These are phyloP conservation scores for Cytospora leucostoma DNA, from an alignment of 2,329 filamentous ascomycete species.

Conservation along the genomic window DNA sequence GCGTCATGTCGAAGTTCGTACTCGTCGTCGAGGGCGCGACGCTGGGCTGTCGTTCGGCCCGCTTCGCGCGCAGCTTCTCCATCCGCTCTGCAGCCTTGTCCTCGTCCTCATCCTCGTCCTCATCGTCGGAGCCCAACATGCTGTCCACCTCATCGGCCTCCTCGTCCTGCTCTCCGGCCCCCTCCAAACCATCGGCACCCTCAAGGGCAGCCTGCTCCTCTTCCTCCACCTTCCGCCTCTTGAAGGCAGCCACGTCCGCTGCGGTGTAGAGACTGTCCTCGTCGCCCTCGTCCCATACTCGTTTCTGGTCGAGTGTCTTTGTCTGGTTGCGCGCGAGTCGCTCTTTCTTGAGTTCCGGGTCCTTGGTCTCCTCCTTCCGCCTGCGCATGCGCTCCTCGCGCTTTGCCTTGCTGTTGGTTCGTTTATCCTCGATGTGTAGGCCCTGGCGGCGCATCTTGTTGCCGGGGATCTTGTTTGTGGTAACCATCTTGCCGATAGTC, in stretches of 20 bases:
- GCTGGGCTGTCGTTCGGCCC: constrained; percentile 49
- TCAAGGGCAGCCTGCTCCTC: constrained; percentile 48
- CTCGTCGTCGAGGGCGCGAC: constrained; percentile 61
- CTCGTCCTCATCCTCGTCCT: constrained; percentile 51
- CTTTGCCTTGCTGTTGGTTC: constrained; percentile 69
- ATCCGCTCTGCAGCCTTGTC: constrained; percentile 42
- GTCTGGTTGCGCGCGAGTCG: constrained; percentile 79
- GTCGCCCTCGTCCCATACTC: constrained; percentile 82
- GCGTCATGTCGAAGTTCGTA: constrained; percentile 65
- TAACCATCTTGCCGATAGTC: constrained; percentile 16
- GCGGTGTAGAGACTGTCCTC: constrained; percentile 56
- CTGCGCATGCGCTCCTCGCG: constrained; percentile 75
- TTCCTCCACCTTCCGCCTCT: constrained; percentile 55
- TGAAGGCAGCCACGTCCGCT: constrained; percentile 62
- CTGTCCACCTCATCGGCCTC: constrained; percentile 69
- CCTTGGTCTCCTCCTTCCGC: constrained; percentile 81
- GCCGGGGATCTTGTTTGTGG: constrained; percentile 41
- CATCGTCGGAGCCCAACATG: constrained; percentile 70
- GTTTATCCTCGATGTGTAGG: constrained; percentile 79
- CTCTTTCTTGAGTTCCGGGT: constrained; percentile 73
- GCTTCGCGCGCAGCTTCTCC: constrained; percentile 48
- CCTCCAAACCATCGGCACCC: constrained; percentile 46
- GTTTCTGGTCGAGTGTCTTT: constrained; percentile 80
- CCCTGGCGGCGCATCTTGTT: constrained; percentile 82
- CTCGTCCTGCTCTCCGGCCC: constrained; percentile 47